Base-by-base conservation (phyloP, 1,284 basidiomycete genomes). In the Moesziomyces globuligerus region DNA sequence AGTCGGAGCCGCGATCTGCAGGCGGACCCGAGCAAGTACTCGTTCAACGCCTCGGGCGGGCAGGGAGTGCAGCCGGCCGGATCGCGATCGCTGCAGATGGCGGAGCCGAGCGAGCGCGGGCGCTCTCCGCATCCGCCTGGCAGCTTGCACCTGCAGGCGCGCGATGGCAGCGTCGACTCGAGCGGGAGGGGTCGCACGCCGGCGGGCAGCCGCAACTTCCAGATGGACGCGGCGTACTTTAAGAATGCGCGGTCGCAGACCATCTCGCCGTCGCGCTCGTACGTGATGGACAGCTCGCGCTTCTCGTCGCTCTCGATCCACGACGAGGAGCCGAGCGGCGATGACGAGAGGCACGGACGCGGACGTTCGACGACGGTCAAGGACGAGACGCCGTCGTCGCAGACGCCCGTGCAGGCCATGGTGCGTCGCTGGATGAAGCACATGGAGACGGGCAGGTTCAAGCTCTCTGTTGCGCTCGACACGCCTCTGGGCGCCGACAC, bases 341-440 rank as follows among this genome's bases (percentile, higher is more conserved):
- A 69, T 5, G 68, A 71, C 25, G 60, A 57, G 26, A 32, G 49
- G 37, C 59, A 65, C 45, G 59, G 58, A 8, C 67, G 70, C 38
- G 70, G 70, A 11, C 56, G 70, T 18, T 67, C 64, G 25, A 71
- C 62, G 13, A 61, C 57, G 25, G 69, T 67, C 54, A 68, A 68
- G 47, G 60, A 60, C 46, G 60, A 67, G 57, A 64, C 60, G 18
- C 61, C 64, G 15, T 66, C 64, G 26, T 69, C 65, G 45, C 69
- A 17, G 71, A 67, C 72, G 0, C 66, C 79, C 1, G 86, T 96
- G 3, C 79, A 84, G 9, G 78, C 83, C 2, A 88, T 96, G 84
- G 89, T 89, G 1, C 78, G 80, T 7, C 88, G 94, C 9, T 95
- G 94, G 93, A 84, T 87, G 66, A 74, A 76, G 11, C 90, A 94